Percentiles rank a stretch among this genome's conserved stretches.
Evolutionary conservation across 2,329 filamentous ascomycete species (phyloP).

Genomic region (Penicillium sp.): DNA sequence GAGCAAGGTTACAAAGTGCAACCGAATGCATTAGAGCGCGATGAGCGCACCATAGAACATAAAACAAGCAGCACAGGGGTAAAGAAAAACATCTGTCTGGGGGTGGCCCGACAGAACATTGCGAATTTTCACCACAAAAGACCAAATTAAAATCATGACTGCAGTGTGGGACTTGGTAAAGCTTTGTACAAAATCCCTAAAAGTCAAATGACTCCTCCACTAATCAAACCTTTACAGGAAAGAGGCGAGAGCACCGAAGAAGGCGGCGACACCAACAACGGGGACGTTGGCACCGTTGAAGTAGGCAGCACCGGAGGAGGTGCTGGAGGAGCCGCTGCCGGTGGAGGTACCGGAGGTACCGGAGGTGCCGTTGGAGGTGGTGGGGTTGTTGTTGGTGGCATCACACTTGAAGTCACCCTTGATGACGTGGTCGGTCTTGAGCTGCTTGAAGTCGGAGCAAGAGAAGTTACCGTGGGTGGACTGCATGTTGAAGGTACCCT

Average conservation of each 20-base stretch:
- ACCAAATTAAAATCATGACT: constrained; percentile 46
- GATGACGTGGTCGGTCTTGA: constrained; percentile 45
- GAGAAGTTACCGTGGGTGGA: constrained; percentile 62
- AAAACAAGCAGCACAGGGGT: constrained; percentile 16
- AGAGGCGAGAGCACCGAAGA: constrained; percentile 48
- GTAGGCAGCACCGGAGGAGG: constrained; percentile 41
- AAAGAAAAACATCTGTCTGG: constrained; percentile 25
- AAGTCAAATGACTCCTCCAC: constrained; percentile 18
- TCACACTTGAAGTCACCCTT: constrained; percentile 51
- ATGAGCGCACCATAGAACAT: constrained; percentile 16
- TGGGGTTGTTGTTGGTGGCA: constrained; percentile 37
- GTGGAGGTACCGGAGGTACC: constrained; percentile 29
- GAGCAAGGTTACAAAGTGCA: constrained; percentile 15
- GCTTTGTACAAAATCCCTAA: constrained; percentile 39
- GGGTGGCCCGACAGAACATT: constrained; percentile 22
- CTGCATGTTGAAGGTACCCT: constrained; percentile 70
- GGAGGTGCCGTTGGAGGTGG: constrained; percentile 34
- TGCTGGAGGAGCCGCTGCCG: constrained; percentile 28
- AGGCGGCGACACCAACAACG: constrained; percentile 44
- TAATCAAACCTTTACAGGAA: constrained; percentile 47
- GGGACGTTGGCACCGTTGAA: constrained; percentile 38
- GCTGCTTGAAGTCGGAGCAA: constrained; percentile 57
- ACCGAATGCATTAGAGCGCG: constrained; percentile 25
- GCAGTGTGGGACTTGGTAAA: constrained; percentile 37
- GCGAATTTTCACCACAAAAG: constrained; percentile 34